Conservation (phyloP, 2,329 filamentous ascomycete genomes). For the Hypocreales sp. region DNA sequence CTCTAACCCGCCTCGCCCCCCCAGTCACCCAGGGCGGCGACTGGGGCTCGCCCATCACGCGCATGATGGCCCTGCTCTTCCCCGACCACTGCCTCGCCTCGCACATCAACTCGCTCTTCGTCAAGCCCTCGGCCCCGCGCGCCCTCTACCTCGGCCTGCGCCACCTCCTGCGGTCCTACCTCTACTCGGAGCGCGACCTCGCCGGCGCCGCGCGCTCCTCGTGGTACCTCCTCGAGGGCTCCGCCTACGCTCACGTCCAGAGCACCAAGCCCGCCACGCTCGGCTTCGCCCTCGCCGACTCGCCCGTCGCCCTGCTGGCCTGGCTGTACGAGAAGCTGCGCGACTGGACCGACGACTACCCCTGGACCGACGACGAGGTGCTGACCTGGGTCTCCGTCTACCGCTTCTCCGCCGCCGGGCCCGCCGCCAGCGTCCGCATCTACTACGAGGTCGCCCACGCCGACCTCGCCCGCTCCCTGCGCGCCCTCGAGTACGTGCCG, state of each 20-base stretch:
- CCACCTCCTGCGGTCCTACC: background rate
- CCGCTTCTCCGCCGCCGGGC: conserved; percentile 52
- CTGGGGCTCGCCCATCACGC: conserved; percentile 53
- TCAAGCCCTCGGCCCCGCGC: background rate
- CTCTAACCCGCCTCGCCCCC: background rate
- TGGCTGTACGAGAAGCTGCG: conserved; percentile 70
- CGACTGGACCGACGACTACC: conserved; percentile 59
- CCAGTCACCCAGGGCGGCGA: conserved; percentile 48
- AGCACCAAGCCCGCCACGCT: conserved; percentile 61
- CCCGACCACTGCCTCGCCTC: conserved; percentile 34
- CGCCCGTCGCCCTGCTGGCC: conserved; percentile 52
- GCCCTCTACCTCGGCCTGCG: background rate
- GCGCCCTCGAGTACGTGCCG: conserved; percentile 12
- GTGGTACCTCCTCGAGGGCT: conserved; percentile 43
- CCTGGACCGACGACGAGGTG: conserved; percentile 64
- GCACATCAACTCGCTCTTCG: conserved; percentile 27
- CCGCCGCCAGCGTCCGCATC: conserved; percentile 50
- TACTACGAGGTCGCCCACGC: conserved; percentile 52
- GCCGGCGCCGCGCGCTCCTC: conserved; percentile 25
- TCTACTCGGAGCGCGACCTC: background rate
- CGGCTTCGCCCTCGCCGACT: conserved; percentile 53
- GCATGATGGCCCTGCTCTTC: conserved; percentile 43
- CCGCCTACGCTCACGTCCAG: conserved; percentile 14
- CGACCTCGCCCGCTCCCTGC: conserved; percentile 6
- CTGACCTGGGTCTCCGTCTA: conserved; percentile 63